Base-by-base conservation (phyloP, 306 rosid genomes). In the Trifolium subterraneum region DNA sequence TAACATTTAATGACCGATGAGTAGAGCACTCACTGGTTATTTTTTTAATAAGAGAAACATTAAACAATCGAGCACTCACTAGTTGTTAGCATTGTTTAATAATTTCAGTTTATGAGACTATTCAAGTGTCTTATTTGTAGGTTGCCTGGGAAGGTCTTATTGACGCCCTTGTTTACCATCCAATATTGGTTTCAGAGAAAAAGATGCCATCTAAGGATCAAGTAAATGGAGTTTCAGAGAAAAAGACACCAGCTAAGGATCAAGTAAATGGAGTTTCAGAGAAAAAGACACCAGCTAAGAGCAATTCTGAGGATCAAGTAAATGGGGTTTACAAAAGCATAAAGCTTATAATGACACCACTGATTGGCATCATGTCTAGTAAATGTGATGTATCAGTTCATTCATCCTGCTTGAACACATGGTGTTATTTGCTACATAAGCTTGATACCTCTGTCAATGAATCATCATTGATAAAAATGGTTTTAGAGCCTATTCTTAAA, bases 101-200 rank as follows among this genome's bases (percentile, higher is more conserved):
- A n/a, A 25, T 64, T 68, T 6, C 25, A 64, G 51, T 54, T 19
- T 33, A 18, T 60, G 66, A 19, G 64, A 64, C 73, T 10, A 48
- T 25, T 23, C 54, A 35, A 18, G 14, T 36, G 48, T 50, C 50
- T 5, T 81, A 42, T 27, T 45, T 78, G 41, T 84, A 90, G 98
- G 93, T 88, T 79, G 90, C 97, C 35, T 93, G 98, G 97, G 90
- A 89, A 87, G 92, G 96, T 71, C 89, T 91, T 76, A 81, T 88
- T 20, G 92, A 93, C 75, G 92, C 98, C 27, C 93, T 93, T 62
- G 78, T 89, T 88, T 81, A 71, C 74, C 75, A 76, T 64, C 79
- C 84, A 65, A 51, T 67, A 36, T 66, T 81, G n/a, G 69, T 58
- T 70, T 67, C 71, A 42, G 71, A 77, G 64, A 80, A 71, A 74